Conservation (phyloP, 1,139 yeast species). For the Yamadazyma epiphylla region DNA sequence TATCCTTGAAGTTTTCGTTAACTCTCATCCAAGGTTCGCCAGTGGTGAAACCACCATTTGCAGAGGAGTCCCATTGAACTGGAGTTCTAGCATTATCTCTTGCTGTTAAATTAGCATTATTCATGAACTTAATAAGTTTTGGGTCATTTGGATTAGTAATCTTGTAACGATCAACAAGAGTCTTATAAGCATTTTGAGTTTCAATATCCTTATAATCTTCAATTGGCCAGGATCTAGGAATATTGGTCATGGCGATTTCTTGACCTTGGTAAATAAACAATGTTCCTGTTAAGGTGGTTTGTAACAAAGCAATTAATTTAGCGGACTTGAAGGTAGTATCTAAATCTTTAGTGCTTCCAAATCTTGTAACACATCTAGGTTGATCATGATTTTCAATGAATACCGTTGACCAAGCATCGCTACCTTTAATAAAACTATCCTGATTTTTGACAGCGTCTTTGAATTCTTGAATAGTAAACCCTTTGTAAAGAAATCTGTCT, state of each 20-base stretch:
- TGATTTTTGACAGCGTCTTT: conserved; percentile 34
- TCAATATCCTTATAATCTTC: conserved; percentile 51
- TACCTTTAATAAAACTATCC: conserved; percentile 34
- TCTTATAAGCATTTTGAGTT: conserved; percentile 38
- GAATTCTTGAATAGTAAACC: conserved; percentile 37
- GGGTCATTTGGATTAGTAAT: conserved; percentile 16
- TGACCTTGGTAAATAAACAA: conserved; percentile 59
- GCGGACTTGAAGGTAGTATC: conserved; percentile 36
- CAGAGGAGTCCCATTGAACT: conserved; percentile 50
- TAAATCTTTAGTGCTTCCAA: conserved; percentile 31
- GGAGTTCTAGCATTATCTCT: conserved; percentile 60
- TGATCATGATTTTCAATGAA: conserved; percentile 60
- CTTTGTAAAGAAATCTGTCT: conserved; percentile 31
- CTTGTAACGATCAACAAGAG: conserved; percentile 26
- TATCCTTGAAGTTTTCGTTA: conserved; percentile 45
- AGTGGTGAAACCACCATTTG: conserved; percentile 47
- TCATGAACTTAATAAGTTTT: conserved; percentile 25
- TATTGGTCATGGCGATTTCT: conserved; percentile 54
- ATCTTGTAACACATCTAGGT: conserved; percentile 50
- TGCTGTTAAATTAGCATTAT: conserved; percentile 33
- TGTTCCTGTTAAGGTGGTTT: conserved; percentile 51
- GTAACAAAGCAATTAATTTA: conserved; percentile 46
- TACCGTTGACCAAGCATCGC: conserved; percentile 60
- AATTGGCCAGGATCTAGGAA: conserved; percentile 41
- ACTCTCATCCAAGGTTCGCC: conserved; percentile 55